Evolutionary conservation across 441 rosid genomes (phyloP).

Genomic region (Cnidoscolus chayamansa): DNA sequence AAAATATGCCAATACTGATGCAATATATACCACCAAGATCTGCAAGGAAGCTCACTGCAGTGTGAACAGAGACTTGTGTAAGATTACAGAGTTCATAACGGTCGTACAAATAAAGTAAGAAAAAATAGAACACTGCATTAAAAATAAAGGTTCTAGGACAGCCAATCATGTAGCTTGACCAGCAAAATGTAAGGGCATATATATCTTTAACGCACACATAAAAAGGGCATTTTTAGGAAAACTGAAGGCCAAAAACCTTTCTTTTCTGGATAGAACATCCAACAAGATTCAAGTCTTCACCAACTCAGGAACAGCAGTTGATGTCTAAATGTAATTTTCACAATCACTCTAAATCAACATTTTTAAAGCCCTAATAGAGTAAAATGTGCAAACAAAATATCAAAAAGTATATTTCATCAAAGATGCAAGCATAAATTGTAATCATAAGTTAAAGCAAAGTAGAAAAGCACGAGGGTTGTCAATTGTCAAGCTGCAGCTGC

Average conservation of each 20-base stretch:
- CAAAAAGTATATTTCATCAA: background rate
- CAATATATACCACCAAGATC: conserved; percentile 98
- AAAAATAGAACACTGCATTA: background rate
- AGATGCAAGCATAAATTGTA: background rate
- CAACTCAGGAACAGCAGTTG: background rate
- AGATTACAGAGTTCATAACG: background rate
- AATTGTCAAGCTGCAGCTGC: background rate
- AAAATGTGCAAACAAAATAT: background rate
- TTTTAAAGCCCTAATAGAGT: background rate
- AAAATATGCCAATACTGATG: conserved; percentile 83
- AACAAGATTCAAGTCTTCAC: background rate
- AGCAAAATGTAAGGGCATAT: background rate
- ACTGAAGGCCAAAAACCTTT: background rate
- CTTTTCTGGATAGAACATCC: background rate
- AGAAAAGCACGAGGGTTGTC: background rate
- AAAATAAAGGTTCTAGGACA: background rate
- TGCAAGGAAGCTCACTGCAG: conserved; percentile 96
- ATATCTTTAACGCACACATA: background rate
- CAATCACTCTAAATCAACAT: background rate
- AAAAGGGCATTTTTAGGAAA: background rate
- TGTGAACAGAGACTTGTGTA: conserved; percentile 21
- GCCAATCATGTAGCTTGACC: background rate
- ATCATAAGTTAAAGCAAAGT: background rate
- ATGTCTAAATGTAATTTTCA: background rate
- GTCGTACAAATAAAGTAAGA: background rate